Percentiles rank a stretch among this genome's conserved stretches.
These are phyloP conservation scores for Terfezia claveryi DNA, from an alignment of 495 filamentous ascomycete genomes.

Conservation along the genomic window DNA sequence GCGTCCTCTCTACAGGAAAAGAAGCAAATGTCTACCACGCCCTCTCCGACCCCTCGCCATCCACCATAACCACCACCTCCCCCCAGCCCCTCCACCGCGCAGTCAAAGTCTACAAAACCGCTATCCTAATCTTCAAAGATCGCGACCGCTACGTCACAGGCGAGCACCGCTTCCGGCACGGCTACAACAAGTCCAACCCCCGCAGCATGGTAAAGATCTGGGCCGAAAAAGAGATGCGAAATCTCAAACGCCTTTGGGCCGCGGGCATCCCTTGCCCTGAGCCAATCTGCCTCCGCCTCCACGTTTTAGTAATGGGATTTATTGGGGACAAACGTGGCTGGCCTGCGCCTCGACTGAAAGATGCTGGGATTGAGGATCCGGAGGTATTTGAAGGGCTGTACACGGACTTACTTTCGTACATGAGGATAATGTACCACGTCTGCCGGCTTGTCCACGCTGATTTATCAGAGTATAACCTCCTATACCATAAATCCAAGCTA, in stretches of 20 bases:
- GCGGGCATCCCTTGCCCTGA: constrained; percentile 81
- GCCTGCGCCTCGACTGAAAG: constrained; percentile 55
- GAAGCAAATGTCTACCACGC: constrained; percentile 94
- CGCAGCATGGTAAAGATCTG: constrained; percentile 91
- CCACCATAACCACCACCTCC: constrained; percentile 32
- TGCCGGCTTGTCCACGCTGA: constrained; percentile 88
- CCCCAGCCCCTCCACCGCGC: constrained; percentile 40
- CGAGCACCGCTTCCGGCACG: constrained; percentile 61
- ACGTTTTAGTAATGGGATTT: constrained; percentile 87
- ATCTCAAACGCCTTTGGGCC: constrained; percentile 57
- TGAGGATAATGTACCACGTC: constrained; percentile 75
- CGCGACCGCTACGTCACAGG: constrained; percentile 83
- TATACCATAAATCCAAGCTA: constrained; percentile 63
- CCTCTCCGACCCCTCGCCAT: constrained; percentile 27
- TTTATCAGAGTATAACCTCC: constrained; percentile 88
- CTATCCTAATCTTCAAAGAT: constrained; percentile 91
- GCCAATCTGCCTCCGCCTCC: constrained; percentile 62
- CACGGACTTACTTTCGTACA: constrained; percentile 60
- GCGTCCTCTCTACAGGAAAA: constrained; percentile 84
- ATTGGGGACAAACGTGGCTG: constrained; percentile 69
- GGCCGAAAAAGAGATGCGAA: constrained; percentile 97
- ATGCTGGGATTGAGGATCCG: constrained; percentile 27
- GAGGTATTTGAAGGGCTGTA: constrained; percentile 54
- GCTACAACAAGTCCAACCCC: constrained; percentile 79
- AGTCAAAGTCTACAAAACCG: constrained; percentile 97